phyloP scores from a whole-genome alignment of 306 rosid genomes.

The Acmispon strigosus region DNA sequence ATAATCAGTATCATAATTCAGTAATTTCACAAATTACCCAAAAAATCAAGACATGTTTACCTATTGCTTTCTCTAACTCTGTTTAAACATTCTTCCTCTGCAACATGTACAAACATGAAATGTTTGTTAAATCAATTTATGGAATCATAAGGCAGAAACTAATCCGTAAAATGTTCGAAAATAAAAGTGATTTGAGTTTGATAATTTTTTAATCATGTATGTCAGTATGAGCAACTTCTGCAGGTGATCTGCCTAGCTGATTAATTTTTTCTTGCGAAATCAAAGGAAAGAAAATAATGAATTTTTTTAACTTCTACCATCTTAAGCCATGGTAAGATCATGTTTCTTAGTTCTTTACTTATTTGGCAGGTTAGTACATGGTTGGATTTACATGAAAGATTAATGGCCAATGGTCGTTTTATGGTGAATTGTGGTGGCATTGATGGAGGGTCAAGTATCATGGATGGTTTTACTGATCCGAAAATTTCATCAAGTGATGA shows the following conservation, averaged over 20 bases:
- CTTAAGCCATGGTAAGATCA: neutral
- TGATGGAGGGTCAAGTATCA: slow-evolving; percentile 35
- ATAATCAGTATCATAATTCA: too few species aligned
- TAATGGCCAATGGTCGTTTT: slow-evolving; percentile 74
- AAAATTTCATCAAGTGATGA: slow-evolving; percentile 30
- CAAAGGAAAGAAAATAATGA: neutral
- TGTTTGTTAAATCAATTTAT: neutral
- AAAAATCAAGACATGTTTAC: too few species aligned
- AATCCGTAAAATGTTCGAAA: neutral
- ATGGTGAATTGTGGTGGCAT: slow-evolving; percentile 93
- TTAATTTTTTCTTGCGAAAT: neutral
- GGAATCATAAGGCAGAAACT: neutral
- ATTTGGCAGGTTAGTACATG: slow-evolving; percentile 54
- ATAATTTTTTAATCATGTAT: neutral
- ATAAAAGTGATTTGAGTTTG: neutral
- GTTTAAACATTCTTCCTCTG: too few species aligned
- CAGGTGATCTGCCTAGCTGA: neutral
- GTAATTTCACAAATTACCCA: too few species aligned
- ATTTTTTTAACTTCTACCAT: neutral
- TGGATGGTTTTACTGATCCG: slow-evolving; percentile 18
- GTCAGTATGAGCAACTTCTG: neutral
- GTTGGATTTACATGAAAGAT: slow-evolving; percentile 51
- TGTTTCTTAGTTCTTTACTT: neutral
- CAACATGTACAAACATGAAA: neutral
- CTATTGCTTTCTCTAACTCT: too few species aligned